phyloP scores from a whole-genome alignment of 331 rosid species.

The Malus hybrid region DNA sequence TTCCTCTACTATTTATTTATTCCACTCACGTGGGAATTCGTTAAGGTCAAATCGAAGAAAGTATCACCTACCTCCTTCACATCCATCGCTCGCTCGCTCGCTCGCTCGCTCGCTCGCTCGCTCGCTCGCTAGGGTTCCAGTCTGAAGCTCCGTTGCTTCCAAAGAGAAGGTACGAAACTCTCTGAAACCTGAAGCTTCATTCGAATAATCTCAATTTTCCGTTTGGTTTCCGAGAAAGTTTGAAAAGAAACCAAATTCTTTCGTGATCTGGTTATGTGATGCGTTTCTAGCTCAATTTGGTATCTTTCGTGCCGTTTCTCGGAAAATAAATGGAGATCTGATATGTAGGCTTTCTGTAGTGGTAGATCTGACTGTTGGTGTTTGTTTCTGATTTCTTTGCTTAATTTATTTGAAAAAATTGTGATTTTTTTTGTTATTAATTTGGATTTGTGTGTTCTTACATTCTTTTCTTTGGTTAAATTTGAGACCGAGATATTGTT shows the following conservation, averaged over 20 bases:
- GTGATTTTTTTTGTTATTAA: not conserved
- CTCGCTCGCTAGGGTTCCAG: slow-evolving; percentile 34
- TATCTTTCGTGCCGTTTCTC: not conserved
- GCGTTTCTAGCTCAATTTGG: not conserved
- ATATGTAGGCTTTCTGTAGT: not conserved
- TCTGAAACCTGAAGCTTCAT: not conserved
- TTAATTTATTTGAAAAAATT: not conserved
- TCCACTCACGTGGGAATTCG: not conserved
- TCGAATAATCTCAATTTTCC: not conserved
- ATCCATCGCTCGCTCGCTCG: not conserved
- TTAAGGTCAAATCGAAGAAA: slow-evolving; percentile 24
- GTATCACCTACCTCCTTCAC: not conserved
- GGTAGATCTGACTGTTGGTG: slow-evolving; percentile 30
- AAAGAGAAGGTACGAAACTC: slow-evolving; percentile 20
- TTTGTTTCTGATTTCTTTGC: not conserved
- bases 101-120: not conserved
- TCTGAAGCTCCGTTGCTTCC: not conserved
- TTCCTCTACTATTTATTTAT: not conserved
- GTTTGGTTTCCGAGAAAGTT: not conserved
- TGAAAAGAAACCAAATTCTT: slow-evolving; percentile 8
- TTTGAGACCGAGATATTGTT: not conserved
- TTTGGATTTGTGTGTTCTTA: not conserved
- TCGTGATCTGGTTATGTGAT: slow-evolving; percentile 18
- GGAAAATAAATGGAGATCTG: not conserved
- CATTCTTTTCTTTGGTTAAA: not conserved